Evolutionary conservation across 2,329 filamentous ascomycete genomes (phyloP).

Genomic region (Pseudogymnoascus sp.): DNA sequence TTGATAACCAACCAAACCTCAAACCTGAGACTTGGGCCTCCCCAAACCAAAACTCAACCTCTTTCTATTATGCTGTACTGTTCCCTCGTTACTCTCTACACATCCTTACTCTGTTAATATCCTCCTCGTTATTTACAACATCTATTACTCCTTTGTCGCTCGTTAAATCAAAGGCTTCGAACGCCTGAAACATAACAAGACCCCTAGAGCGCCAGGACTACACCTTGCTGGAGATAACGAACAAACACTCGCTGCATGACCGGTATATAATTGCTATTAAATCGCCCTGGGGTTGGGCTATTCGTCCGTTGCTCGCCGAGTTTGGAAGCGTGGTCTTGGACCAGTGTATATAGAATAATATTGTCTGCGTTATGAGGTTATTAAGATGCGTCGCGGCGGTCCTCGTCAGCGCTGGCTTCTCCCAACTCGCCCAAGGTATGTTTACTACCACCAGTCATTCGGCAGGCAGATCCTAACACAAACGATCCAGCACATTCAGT

Average conservation of each 20-base stretch:
- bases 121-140: background rate
- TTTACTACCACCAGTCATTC: background rate
- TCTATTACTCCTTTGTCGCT: slow-evolving; percentile 5
- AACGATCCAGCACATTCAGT: slow-evolving; percentile 54
- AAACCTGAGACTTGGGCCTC: slow-evolving; percentile 6
- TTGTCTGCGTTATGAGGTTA: slow-evolving; percentile 4
- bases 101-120: slow-evolving; percentile 3
- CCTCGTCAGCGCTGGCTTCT: slow-evolving; percentile 5
- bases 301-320: background rate
- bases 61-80: background rate
- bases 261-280: background rate
- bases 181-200: slow-evolving; percentile 2
- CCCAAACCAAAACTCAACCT: slow-evolving; percentile 5
- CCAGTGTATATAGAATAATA: background rate
- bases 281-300: slow-evolving; percentile 1
- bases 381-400: slow-evolving; percentile 9
- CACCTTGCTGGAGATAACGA: background rate
- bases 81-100: background rate
- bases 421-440: slow-evolving; percentile 9
- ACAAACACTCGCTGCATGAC: background rate
- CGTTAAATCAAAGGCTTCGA: background rate
- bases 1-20: slow-evolving; percentile 7
- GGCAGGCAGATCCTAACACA: slow-evolving; percentile 2
- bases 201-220: slow-evolving; percentile 1
- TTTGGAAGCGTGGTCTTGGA: background rate